Conservation (phyloP, 768 basidiomycete genomes). For the Panellus pusillus region DNA sequence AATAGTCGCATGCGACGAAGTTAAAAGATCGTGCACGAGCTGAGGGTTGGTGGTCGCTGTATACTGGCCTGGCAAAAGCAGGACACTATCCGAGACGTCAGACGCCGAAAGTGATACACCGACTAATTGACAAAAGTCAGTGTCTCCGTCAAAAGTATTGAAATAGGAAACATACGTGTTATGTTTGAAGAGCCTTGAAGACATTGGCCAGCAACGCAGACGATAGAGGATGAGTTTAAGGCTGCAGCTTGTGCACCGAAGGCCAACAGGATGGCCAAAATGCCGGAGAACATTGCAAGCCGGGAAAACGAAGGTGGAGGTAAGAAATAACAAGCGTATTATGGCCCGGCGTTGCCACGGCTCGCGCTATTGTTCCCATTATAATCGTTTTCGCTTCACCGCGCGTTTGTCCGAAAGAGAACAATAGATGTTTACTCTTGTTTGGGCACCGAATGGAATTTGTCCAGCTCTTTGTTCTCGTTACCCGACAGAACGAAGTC, state of each 20-base stretch:
- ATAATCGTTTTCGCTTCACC: too few relatives aligned
- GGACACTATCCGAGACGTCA: slow-evolving; percentile 51
- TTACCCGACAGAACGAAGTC: too few relatives aligned
- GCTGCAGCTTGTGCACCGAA: slow-evolving; percentile 37
- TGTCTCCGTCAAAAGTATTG: not conserved
- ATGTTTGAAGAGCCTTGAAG: slow-evolving; percentile 75
- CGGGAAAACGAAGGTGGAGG: slow-evolving; percentile 17
- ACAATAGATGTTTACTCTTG: too few relatives aligned
- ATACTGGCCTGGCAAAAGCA: slow-evolving; percentile 78
- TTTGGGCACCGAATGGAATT: too few relatives aligned
- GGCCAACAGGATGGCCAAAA: slow-evolving; percentile 33
- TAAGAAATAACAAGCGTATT: slow-evolving; percentile 6
- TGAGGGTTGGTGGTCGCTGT: slow-evolving; percentile 69
- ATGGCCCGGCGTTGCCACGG: not conserved
- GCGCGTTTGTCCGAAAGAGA: too few relatives aligned
- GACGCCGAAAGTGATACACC: slow-evolving; percentile 64
- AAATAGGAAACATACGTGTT: slow-evolving; percentile 45
- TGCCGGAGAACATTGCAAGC: slow-evolving; percentile 34
- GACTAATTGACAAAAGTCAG: slow-evolving; percentile 43
- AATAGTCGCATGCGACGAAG: slow-evolving; percentile 60
- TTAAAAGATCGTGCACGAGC: slow-evolving; percentile 66
- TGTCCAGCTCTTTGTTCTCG: too few relatives aligned
- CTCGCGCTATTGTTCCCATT: too few relatives aligned
- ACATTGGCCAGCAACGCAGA: slow-evolving; percentile 90
- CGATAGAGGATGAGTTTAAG: slow-evolving; percentile 43